Evolutionary conservation across 345 rosid species (phyloP), one percentile per base, ranked within the genome.

Genomic region (Pistacia integerrima): DNA sequence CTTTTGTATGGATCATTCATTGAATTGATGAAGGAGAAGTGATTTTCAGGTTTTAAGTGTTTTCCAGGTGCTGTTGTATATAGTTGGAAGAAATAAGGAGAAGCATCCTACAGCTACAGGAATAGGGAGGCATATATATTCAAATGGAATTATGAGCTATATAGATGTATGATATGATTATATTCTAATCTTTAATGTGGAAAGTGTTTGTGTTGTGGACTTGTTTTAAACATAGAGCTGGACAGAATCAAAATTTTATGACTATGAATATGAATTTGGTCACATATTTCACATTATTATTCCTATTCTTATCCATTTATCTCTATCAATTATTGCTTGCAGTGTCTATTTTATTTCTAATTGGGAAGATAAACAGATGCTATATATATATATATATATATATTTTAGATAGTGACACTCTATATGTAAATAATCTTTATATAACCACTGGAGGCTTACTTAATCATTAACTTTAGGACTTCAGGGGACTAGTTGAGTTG

Each of bases 271-370:
- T 30, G 33, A 30, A 30, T 67, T 46, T 44, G n/a, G 48, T 18
- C 63, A 57, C 67, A 56, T 36, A 14, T 71, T 68, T 64, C 56
- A 58, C 65, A 69, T 79, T 55, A 62, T 76, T 61, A 64, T 76
- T 70, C 73, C 60, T 20, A 64, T 44, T 18, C 57, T 16, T 18
- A 33, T 38, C 30, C 64, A 57, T 49, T 41, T 51, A 49, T 74
- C 69, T 65, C 72, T 57, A 52, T 36, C 74, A 76, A 80, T 80
- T 61, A 80, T 82, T 80, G 82, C 70, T 72, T 30, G 48, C 38
- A 49, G 38, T 64, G 71, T 55, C 74, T 76, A 64, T 41, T 7
- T 16, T 57, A 30, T 44, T 22, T 17, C 72, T 48, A 38, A 38
- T 38, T 25, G 25, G 25, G 25, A 25, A 25, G 25, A 25, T 25